Base-by-base conservation (phyloP, 73 alveolate species). In the Urostyla sp. region DNA sequence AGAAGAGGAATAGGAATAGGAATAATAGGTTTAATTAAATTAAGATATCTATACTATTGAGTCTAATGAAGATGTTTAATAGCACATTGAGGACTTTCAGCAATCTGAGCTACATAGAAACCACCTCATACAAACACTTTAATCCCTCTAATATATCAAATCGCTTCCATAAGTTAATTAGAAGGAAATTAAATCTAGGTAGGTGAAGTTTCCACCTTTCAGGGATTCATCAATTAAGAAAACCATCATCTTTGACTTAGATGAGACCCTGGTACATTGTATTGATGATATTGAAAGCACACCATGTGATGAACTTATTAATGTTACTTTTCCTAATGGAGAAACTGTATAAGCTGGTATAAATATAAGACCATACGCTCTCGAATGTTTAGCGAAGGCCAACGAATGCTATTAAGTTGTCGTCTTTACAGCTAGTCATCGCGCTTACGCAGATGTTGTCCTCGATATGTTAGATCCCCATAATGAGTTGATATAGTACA, bases 261-360 rank as follows among this genome's bases (percentile, higher is more conserved):
- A 93, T 76, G 98, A 93, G 60, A 93, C 98, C 34, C 51, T 93
- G 32, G 94, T 93, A 11, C 98, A 93, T 67, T 87, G 95, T 35
- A 50, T 80, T 0, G 95, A 87, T 13, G 95, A 87, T 31, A 49
- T 67, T 27, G 90, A 80, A 20, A 58, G 63, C 8, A 72, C 59
- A 40, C 72, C 80, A 3, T 82, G 74, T 15, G 94, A 87, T 36
- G 88, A 48, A 34, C 72, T 72, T 0, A 88, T 87, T 7, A 54
- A 66, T 43, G 90, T 87, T 18, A 75, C 80, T 21, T 87, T 87
- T 72, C 94, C 94, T 0, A 80, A 80, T 44, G 89, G 90, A 26
- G 94, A 87, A 44, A 48, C 77, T 5, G 94, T 87, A 6, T 57
- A 90, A 56, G 94, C 94, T 13, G 95, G 96, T 1, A 50, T 93